Evolutionary conservation across 345 rosid genomes (phyloP).

Genomic region (Gossypium rotundifolium): DNA sequence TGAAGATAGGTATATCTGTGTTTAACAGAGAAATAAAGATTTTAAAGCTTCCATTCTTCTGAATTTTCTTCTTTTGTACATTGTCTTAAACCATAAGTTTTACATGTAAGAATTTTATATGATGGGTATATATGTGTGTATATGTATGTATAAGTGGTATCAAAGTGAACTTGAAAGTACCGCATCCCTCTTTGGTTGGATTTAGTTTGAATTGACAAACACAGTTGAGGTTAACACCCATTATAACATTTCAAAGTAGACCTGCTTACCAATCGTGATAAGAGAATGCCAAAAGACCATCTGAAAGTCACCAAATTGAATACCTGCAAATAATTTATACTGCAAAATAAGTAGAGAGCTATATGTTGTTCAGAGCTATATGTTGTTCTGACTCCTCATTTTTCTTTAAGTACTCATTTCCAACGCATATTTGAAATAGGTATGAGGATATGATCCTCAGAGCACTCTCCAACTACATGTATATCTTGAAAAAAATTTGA

Average conservation of each 20-base stretch:
- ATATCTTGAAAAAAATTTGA: too few relatives aligned
- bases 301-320: constrained; percentile 82
- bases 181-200: too few relatives aligned
- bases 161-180: not conserved
- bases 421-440: too few relatives aligned
- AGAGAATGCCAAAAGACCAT: constrained; percentile 95
- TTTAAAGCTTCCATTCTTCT: not conserved
- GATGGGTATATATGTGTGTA: too few relatives aligned
- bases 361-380: not conserved
- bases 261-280: constrained; percentile 85
- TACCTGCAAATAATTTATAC: constrained; percentile 37
- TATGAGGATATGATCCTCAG: too few relatives aligned
- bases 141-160: not conserved
- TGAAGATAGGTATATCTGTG: constrained; percentile 80
- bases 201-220: not conserved
- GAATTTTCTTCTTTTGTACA: too few relatives aligned
- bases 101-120: not conserved
- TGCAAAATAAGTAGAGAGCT: constrained; percentile 12
- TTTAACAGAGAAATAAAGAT: not conserved
- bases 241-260: not conserved
- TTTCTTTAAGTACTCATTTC: too few relatives aligned
- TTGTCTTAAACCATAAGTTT: not conserved
- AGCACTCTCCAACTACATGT: too few relatives aligned
- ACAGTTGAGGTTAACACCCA: not conserved
- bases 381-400: too few relatives aligned